Evolutionary conservation across 345 rosid genomes (phyloP), one percentile per base, ranked within the genome.

Genomic region (Hibiscus mutabilis): DNA sequence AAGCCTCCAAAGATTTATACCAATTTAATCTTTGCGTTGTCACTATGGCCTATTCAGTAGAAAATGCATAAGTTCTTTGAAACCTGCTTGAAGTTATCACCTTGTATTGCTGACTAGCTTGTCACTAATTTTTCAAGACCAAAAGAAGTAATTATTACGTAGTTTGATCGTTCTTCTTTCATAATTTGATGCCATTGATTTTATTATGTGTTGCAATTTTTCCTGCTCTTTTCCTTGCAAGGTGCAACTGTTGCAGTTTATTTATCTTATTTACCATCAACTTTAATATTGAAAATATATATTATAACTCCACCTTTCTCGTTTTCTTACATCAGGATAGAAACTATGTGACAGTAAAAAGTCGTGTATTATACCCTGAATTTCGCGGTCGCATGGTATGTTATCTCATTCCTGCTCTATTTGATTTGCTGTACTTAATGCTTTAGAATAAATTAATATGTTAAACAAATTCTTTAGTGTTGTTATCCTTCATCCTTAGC

Each of bases 371-470:
- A 59, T 62, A 84, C 83, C 99, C 99, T 4, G 99, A 95, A 79
- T 95, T 92, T 79, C 98, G 97, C 68, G 99, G 97, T 68, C 93
- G 99, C 70, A 92, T 95, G 99, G 99, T 95, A 95, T 56, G 82
- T 75, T 53, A 15, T 65, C 29, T 8, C 64, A 59, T 55, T 46
- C 4, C 12, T 61, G 7, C 69, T 51, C 37, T 35, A 33, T 49
- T 29, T 14, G 31, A 35, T 31, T 53, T 70, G 1, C 9, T 66
- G 52, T 24, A 65, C 55, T 24, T 13, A 24, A 15, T 46, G 6
- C 21, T 14, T 66, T 66, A 47, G 16, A 21, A 15, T 49, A 66
- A 64, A 21, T 24, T 47, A 27, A 25, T 25, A 49, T 18, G 57
- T 25, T 66, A 14, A 25, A 66, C 0, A 37, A 21, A 25, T 66